Evolutionary conservation across 768 basidiomycete species (phyloP), one percentile per base, ranked within the genome.

Genomic region (Lentinula detonsa): DNA sequence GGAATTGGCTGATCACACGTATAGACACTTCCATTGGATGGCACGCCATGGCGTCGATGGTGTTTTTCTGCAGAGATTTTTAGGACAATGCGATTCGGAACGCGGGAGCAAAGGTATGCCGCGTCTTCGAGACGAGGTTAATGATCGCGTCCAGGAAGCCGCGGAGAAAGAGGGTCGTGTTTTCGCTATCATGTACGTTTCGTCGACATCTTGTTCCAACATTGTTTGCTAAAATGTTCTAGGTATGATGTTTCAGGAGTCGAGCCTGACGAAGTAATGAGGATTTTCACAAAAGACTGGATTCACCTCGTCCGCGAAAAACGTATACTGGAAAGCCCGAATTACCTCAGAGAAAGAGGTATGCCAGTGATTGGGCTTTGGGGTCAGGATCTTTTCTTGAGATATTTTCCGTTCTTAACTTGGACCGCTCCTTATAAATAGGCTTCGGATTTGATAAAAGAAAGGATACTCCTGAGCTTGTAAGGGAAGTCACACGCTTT

Each of bases 191-290:
- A 94, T 94, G 92, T 91, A 62, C 67, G 89, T 70, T 23, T 34
- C 57, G 37, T 57, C 53, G 6, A 58, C 13, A 18, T 35, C 18
- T n/a, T 46, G 28, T 57, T 33, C 28, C 13, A 48, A 34, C 15
- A 55, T 46, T 58, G 15, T n/a, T 16, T 43, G 9, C 42, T 21
- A 43, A 63, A 59, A 51, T 28, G 18, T 11, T 56, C 9, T 61
- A 92, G 91, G 90, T 93, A 93, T 69, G 91, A 93, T 70, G 85
- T 93, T 2, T 83, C 89, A 8, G 88, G 90, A 18, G 85, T 93
- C n/a, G 73, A 87, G 23, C 76, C 87, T 5, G 83, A 87, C 59
- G 84, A 84, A 58, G 81, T 94, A n/a, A 83, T 83, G 57, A 73
- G 74, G 7, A 76, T 91, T 48, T 71, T 94, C 15, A 81, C 88